A percentile compares a stretch with the other conserved stretches of the same genome.
Conservation (phyloP, 116 monocot genomes). For the Trichopus zeylanicus region DNA sequence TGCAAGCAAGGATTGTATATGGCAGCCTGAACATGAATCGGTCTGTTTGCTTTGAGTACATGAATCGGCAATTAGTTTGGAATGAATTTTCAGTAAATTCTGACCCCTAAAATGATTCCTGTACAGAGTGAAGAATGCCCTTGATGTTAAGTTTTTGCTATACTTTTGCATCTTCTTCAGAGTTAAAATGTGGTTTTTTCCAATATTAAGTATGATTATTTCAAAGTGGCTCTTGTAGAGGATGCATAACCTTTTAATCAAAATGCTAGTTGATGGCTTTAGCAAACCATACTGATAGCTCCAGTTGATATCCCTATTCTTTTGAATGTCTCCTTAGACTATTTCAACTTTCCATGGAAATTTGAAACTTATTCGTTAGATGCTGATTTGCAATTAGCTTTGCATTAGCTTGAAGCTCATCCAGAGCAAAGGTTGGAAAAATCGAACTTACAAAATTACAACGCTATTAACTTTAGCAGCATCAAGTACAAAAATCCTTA, state of each 20-base stretch:
- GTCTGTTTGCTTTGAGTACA: constrained; percentile 97
- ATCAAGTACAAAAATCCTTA: too few species aligned
- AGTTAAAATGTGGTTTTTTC: background rate
- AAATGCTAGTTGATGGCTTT: background rate
- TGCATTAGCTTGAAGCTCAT: too few species aligned
- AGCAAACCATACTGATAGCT: background rate
- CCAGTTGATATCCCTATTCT: background rate
- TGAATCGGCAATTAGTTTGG: constrained; percentile 98
- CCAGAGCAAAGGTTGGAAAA: too few species aligned
- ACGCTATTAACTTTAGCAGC: too few species aligned
- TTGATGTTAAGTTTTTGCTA: background rate
- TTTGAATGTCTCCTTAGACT: too few species aligned
- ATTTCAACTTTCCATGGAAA: too few species aligned
- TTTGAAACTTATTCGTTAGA: too few species aligned
- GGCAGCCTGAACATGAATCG: constrained; percentile 98
- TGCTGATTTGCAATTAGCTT: too few species aligned
- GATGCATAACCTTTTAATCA: background rate
- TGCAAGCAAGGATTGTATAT: constrained; percentile 93
- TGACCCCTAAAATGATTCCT: background rate
- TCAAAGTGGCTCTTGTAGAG: background rate
- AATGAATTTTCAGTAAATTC: constrained; percentile 92
- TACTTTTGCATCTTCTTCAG: background rate
- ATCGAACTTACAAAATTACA: too few species aligned
- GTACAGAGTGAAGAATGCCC: background rate
- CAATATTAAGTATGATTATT: background rate